Evolutionary conservation across 2,329 filamentous ascomycete genomes (phyloP), one percentile per base, ranked within the genome.

Genomic region (Aspergillus pseudoglaucus): DNA sequence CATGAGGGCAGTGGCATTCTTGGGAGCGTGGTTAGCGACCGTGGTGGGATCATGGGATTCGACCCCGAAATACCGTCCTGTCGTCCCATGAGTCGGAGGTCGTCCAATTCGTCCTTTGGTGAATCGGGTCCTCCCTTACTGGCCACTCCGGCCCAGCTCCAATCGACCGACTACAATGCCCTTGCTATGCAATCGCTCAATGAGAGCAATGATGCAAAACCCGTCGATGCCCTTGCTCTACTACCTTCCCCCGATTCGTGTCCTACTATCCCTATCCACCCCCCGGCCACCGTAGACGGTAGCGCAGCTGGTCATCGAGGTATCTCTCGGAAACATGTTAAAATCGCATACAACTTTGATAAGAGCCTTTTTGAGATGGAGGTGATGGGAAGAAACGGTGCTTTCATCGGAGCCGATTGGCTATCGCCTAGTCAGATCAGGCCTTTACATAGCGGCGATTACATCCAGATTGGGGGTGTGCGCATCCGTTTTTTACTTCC

Each of bases 281-380:
- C 80, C 17, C 75, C 75, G 2, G 66, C 68, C 23, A 72, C 72
- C 14, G 60, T 69, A 33, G 68, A 73, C 41, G 75, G 70, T 39
- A 66, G 56, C 47, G 67, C 75, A 2, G 71, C 71, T 10, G 73
- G 73, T 14, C 78, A 82, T 53, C 78, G 77, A 52, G 76, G 75
- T 39, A 84, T 84, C 30, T 84, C 81, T 3, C 73, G 81, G 20
- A 75, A 80, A 56, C 82, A 85, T 59, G 74, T 82, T 45, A 77
- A 75, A 50, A 82, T 85, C 50, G 70, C 73, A 22, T 84, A 80
- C 67, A 80, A 81, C 49, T 78, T 79, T 52, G 73, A 80, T 38
- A 70, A 73, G 33, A 74, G 77, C 42, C 57, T 72, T 32, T 85
- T 83, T 59, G 75, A 81, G 55, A 73, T 84, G 67, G 70, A 77